These are phyloP conservation scores for Diaporthe humulicola DNA, from an alignment of 2,329 filamentous ascomycete species.

Conservation along the genomic window DNA sequence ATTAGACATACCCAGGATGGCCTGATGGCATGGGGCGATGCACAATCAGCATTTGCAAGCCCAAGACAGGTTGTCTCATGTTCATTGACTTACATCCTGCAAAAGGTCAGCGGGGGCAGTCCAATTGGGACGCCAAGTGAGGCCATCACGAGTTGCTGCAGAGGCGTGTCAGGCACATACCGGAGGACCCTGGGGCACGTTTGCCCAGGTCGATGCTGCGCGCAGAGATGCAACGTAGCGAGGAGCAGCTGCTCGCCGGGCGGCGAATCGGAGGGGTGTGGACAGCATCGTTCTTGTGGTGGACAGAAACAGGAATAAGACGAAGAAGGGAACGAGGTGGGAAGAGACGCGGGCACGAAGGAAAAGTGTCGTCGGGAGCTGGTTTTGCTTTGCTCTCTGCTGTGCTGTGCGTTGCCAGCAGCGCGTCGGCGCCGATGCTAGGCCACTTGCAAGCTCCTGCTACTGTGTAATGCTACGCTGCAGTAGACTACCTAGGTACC, in stretches of 20 bases:
- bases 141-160: conserved; percentile 52
- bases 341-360: background rate
- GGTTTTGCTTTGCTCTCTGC: background rate
- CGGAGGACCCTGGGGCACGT: conserved; percentile 88
- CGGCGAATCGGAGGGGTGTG: conserved; percentile 64
- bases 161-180: conserved; percentile 47
- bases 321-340: background rate
- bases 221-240: conserved; percentile 60
- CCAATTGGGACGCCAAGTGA: conserved; percentile 41
- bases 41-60: conserved; percentile 43
- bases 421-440: conserved; percentile 16
- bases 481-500: background rate
- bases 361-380: background rate
- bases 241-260: conserved; percentile 60
- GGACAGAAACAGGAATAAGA: background rate
- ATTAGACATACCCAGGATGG: conserved; percentile 79
- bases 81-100: conserved; percentile 40
- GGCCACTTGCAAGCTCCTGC: conserved; percentile 4
- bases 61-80: background rate
- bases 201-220: conserved; percentile 86
- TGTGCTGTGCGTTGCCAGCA: conserved; percentile 7
- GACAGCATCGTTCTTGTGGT: conserved; percentile 62
- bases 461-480: background rate
- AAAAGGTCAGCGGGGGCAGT: conserved; percentile 39
- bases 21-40: conserved; percentile 60